Base-by-base conservation (phyloP, 1,284 basidiomycete genomes). In the Trichosporon ovoides region DNA sequence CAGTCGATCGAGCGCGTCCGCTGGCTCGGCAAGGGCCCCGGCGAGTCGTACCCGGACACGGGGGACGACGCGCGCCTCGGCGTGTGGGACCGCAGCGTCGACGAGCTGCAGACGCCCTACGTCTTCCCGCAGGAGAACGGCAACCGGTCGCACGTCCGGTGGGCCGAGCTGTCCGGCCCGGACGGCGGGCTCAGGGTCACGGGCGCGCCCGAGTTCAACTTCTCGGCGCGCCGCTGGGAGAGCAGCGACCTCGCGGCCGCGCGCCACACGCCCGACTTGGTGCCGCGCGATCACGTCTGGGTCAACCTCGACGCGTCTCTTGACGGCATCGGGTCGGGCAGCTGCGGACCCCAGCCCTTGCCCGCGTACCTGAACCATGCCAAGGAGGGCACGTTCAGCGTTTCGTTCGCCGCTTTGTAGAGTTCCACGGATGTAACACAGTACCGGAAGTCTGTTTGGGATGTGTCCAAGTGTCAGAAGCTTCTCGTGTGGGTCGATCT, bases 101-200 rank as follows among this genome's bases (percentile, higher is more conserved):
- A 66, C 46, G 58, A 64, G 33, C 53, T 64, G 62, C 65, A 66
- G 58, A 64, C 62, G 37, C 58, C 59, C 20, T 66, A 66, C 52
- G 65, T 66, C 10, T 60, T 34, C 38, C 65, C 65, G 28, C 65
- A 66, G 54, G 65, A 66, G 57, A 66, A 66, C 51, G 64, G 64
- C 14, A 50, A 51, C 19, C 55, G 64, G 9, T 3, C 40, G 3
- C 60, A 58, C n/a, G 62, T 64, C 13, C 49, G 56, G 18, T 64
- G 60, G 60, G 62, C 62, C 7, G 55, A 61, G 49, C 18, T 66
- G 13, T 20, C 33, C 12, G 55, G 36, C 6, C 20, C 4, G 3
- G 40, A 22, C 7, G 22, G n/a, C 48, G 52, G 60, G 11, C 16
- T 61, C n/a, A 36, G 37, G 13, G 34, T 65, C 56, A 22, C 52